Conservation (phyloP, 495 filamentous ascomycete species). For the Talaromyces trachyspermus region DNA sequence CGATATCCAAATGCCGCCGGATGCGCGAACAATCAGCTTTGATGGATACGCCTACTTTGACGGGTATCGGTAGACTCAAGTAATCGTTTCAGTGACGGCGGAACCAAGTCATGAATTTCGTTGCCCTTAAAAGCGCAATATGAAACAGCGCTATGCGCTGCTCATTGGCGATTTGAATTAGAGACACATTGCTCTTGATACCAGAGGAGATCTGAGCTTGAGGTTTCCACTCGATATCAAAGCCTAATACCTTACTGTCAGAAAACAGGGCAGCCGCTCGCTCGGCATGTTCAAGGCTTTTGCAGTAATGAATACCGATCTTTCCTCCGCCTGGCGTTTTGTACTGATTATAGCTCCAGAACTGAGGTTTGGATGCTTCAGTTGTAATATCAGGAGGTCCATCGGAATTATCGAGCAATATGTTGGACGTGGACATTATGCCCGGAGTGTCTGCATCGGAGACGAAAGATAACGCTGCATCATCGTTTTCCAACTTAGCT, state of each 20-base stretch:
- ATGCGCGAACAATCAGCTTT: constrained; percentile 68
- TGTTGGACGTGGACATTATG: neutral
- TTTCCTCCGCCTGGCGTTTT: constrained; percentile 37
- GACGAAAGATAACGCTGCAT: neutral
- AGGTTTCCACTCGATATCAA: constrained; percentile 79
- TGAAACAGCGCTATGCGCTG: constrained; percentile 80
- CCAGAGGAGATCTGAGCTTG: constrained; percentile 36
- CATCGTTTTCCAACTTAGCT: neutral
- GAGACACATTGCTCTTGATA: constrained; percentile 57
- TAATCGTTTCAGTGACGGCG: constrained; percentile 60
- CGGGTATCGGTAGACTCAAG: constrained; percentile 62
- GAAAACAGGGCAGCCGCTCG: constrained; percentile 59
- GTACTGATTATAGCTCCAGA: constrained; percentile 65
- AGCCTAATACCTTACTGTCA: constrained; percentile 62
- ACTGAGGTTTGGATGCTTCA: constrained; percentile 25
- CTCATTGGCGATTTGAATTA: constrained; percentile 75
- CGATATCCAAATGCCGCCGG: constrained; percentile 53
- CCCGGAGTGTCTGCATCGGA: neutral
- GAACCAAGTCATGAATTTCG: constrained; percentile 47
- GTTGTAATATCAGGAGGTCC: neutral
- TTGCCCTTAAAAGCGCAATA: constrained; percentile 51
- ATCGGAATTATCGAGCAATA: neutral
- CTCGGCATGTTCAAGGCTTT: constrained; percentile 56
- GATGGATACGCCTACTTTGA: constrained; percentile 72
- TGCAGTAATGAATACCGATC: constrained; percentile 71